Percentiles rank a stretch among this genome's conserved stretches.
These are phyloP conservation scores for Datura wrightii DNA, from an alignment of 257 asterid genomes.

Conservation along the genomic window DNA sequence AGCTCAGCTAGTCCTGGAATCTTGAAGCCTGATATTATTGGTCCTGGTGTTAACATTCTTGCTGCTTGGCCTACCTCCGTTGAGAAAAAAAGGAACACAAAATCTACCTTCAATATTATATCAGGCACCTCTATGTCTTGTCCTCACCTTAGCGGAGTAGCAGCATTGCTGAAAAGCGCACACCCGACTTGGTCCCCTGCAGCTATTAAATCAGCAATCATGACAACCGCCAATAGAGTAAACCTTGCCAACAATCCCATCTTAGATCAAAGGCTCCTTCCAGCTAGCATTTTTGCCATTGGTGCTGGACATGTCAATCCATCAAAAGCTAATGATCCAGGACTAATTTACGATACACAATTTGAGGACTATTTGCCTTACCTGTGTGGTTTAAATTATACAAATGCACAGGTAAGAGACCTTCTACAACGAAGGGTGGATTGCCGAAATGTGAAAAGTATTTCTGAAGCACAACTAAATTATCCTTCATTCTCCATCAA, in stretches of 20 bases:
- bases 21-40: slow-evolving; percentile 67
- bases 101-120: slow-evolving; percentile 40
- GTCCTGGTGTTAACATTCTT: slow-evolving; percentile 62
- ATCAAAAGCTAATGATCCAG: slow-evolving; percentile 52
- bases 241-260: slow-evolving; percentile 41
- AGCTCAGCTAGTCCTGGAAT: slow-evolving; percentile 47
- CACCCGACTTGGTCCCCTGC: slow-evolving; percentile 63
- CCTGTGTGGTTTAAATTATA: slow-evolving; percentile 57
- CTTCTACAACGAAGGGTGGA: slow-evolving; percentile 36
- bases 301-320: slow-evolving; percentile 64
- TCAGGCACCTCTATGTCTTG: slow-evolving; percentile 67
- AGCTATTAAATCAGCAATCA: slow-evolving; percentile 58
- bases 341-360: slow-evolving; percentile 51
- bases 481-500: slow-evolving; percentile 40
- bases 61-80: slow-evolving; percentile 54
- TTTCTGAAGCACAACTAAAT: slow-evolving; percentile 40
- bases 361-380: slow-evolving; percentile 54
- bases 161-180: slow-evolving; percentile 50
- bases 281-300: slow-evolving; percentile 44
- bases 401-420: slow-evolving; percentile 32
- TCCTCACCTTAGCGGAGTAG: slow-evolving; percentile 58
- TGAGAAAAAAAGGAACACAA: slow-evolving; percentile 30
- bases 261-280: slow-evolving; percentile 42
- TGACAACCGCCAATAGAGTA: slow-evolving; percentile 52
- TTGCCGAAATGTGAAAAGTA: slow-evolving; percentile 34